phyloP scores from a whole-genome alignment of 768 basidiomycete species.

The Tylopilus vinaceipallidus region DNA sequence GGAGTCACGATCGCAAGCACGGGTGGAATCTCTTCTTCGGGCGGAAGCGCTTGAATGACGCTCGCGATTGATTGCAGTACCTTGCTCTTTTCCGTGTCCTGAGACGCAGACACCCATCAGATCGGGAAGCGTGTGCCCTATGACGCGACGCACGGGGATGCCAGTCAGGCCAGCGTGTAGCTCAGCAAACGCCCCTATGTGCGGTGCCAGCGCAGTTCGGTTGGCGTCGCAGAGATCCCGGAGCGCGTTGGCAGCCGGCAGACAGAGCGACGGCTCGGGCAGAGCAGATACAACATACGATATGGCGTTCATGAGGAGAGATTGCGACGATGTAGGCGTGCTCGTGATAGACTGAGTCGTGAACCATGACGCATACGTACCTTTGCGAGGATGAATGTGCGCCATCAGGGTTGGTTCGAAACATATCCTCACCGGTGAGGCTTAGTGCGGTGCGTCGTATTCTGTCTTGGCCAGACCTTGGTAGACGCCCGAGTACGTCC shows the following conservation, averaged over 20 bases:
- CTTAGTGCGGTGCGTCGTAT: constrained; percentile 72
- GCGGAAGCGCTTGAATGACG: constrained; percentile 87
- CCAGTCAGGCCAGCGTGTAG: constrained; percentile 73
- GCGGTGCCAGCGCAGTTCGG: constrained; percentile 74
- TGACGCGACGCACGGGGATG: constrained; percentile 58
- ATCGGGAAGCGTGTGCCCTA: not conserved
- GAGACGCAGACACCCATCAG: constrained; percentile 1
- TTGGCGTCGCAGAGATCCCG: constrained; percentile 90
- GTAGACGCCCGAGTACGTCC: constrained; percentile 66
- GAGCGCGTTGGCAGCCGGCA: constrained; percentile 77
- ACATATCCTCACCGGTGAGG: constrained; percentile 60
- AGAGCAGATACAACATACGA: constrained; percentile 71
- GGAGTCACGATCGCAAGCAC: constrained; percentile 78
- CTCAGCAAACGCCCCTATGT: constrained; percentile 81
- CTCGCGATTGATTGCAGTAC: constrained; percentile 91
- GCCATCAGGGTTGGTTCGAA: not conserved
- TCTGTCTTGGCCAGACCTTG: constrained; percentile 59
- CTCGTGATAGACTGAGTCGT: constrained; percentile 43
- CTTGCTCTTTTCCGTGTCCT: constrained; percentile 87
- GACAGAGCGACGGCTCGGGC: constrained; percentile 59
- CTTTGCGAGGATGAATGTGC: constrained; percentile 32
- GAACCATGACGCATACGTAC: constrained; percentile 80
- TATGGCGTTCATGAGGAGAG: constrained; percentile 62
- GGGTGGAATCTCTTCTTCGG: constrained; percentile 73
- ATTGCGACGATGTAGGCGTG: constrained; percentile 31